Conservation (phyloP, 2,329 filamentous ascomycete genomes). For the Xylaria sp. region DNA sequence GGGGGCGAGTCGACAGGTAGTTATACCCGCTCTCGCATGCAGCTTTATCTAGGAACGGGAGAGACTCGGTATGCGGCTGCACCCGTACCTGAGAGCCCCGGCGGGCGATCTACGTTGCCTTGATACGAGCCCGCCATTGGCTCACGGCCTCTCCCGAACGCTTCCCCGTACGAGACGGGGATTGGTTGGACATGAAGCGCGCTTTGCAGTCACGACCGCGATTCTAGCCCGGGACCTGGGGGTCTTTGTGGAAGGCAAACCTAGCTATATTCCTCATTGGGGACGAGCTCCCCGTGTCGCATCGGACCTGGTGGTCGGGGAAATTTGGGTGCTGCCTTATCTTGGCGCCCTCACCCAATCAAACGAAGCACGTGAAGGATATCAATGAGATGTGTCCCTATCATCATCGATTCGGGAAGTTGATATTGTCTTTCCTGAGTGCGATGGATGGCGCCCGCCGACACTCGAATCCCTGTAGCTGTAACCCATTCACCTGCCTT, state of each 20-base stretch:
- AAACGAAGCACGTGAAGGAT: slow-evolving; percentile 26
- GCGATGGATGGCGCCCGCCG: slow-evolving; percentile 17
- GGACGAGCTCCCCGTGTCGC: neutral
- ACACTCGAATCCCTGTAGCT: slow-evolving; percentile 11
- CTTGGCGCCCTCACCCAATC: slow-evolving; percentile 31
- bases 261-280: neutral
- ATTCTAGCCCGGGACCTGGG: neutral
- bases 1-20: neutral
- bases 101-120: no score
- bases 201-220: no score
- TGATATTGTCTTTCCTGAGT: slow-evolving; percentile 13
- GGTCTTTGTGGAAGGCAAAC: neutral
- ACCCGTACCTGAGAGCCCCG: neutral
- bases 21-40: neutral
- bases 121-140: neutral
- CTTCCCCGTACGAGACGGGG: neutral
- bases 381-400: slow-evolving; percentile 13
- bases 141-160: neutral
- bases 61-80: neutral
- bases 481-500: slow-evolving; percentile 22
- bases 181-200: no score
- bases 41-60: neutral
- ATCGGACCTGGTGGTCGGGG: neutral
- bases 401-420: slow-evolving; percentile 11
- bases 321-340: slow-evolving; percentile 23